These are phyloP conservation scores for Lathyrus tuberosus DNA, from an alignment of 306 rosid genomes.

Conservation along the genomic window DNA sequence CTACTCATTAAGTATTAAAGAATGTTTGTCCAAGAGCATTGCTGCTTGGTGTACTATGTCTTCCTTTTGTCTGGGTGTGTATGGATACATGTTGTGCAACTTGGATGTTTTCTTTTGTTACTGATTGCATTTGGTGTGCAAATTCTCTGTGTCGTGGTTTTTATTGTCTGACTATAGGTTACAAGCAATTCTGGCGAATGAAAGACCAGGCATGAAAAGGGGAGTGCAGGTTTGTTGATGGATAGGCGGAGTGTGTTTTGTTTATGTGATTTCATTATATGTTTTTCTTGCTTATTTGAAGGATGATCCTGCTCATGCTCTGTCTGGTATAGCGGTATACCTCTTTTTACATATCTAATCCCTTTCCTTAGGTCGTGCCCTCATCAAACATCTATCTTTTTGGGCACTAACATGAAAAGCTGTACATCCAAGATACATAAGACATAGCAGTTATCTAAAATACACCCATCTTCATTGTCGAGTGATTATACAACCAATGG, in stretches of 20 bases:
- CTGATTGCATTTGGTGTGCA: background rate
- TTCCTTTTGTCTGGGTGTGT: too few relatives aligned
- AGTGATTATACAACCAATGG: background rate
- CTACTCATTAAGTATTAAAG: too few relatives aligned
- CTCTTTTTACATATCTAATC: background rate
- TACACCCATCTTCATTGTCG: background rate
- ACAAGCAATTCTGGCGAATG: constrained; percentile 4
- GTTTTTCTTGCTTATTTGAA: constrained; percentile 3
- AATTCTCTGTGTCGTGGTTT: constrained; percentile 2
- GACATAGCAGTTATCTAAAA: background rate
- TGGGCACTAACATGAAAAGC: background rate
- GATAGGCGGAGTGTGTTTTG: constrained; percentile 6
- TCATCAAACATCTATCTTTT: constrained; percentile 6
- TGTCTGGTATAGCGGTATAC: background rate
- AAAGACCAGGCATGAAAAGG: background rate
- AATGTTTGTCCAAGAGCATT: too few relatives aligned
- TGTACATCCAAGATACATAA: background rate
- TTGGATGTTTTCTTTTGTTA: constrained; percentile 4
- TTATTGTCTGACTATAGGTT: background rate
- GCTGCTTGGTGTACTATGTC: too few relatives aligned
- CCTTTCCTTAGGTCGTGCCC: constrained; percentile 1
- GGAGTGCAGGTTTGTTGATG: constrained; percentile 14
- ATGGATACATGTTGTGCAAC: background rate
- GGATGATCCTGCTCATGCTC: background rate
- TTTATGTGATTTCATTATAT: background rate